Evolutionary conservation across 768 basidiomycete genomes (phyloP), one percentile per base, ranked within the genome.

Genomic region (Tephrocybe sp.): DNA sequence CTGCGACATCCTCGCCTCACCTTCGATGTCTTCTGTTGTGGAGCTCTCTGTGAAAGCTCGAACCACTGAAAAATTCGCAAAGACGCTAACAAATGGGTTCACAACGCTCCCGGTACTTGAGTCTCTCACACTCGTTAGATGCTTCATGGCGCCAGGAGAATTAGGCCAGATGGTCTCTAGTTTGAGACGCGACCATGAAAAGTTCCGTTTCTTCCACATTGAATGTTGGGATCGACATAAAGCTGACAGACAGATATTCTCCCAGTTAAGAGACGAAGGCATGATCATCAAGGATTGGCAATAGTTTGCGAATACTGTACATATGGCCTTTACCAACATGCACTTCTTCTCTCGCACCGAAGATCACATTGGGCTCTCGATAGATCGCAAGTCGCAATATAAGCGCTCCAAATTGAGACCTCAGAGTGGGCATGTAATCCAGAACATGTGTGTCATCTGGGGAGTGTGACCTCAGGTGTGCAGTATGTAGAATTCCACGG

Each of bases 161-260:
- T 46, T 54, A 3, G 18, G 53, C 12, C 24, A 45, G 18, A 49
- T 49, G 41, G 30, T 54, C 11, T 8, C 25, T 3, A 15, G 11
- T 26, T 20, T 48, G 2, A 53, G 23, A 20, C 20, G 24, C 28
- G 25, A 25, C 30, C 15, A 12, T 18, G 24, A 46, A 33, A 14
- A 36, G 12, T 48, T 53, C 8, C 18, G 33, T 4, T 34, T 42
- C 12, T 41, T 48, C 7, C n/a, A 34, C 9, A 14, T 18, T 12
- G 28, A 18, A 38, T 53, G 21, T 18, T 53, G 51, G 51, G 18
- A 32, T 42, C 18, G 25, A 38, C 23, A 51, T 14, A 38, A 46
- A n/a, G 45, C 20, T 17, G 45, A 53, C 24, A 41, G 32, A 37
- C 12, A 20, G 18, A 42, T 8, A 8, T 47, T 47, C 15, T 30